Evolutionary conservation across 2,329 filamentous ascomycete genomes (phyloP), one percentile per base, ranked within the genome.

Genomic region (Xylariales sp.): DNA sequence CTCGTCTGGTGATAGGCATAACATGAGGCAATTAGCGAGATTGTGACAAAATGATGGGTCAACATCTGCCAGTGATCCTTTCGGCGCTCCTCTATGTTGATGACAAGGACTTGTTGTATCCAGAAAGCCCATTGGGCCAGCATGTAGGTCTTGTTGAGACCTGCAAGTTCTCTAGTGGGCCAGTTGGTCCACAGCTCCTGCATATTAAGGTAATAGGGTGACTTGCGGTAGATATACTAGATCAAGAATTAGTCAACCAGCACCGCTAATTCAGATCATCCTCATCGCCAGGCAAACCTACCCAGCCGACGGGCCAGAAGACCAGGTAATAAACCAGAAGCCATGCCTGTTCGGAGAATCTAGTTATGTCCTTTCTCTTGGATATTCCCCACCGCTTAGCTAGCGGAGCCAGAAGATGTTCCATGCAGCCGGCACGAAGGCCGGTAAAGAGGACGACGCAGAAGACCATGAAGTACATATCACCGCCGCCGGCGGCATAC

Each of bases 31-130:
- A 98, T 82, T 32, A 98, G 79, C 4, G 73, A 70, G 56, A 83
- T 87, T 15, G 93, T 98, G 60, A 97, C 82, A 59, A 96, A 78
- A 67, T 98, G 93, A 63, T 97, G 93, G 14, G 81, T 84, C 52
- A 97, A 81, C 93, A 97, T 97, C 65, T 97, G 91, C 70, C 81
- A 86, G 65, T 96, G 85, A 56, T 98, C 93, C 68, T 97, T 97
- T 56, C 93, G 80, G 51, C 86, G 81, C 66, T 94, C 87, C 65
- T 98, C 93, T 46, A 97, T 89, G 65, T 96, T 85, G 61, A 97
- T 88, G 44, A 96, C 88, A 22, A 96, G 71, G 50, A 97, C 86
- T 66, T 95, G 90, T 67, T 97, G 91, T 35, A 96, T 65, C 85
- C 88, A 96, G 64, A 96, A 97, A 18, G 85, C 83, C 65, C 90